These are phyloP conservation scores for Phylloporus sp. DNA, from an alignment of 768 basidiomycete species.

Conservation along the genomic window DNA sequence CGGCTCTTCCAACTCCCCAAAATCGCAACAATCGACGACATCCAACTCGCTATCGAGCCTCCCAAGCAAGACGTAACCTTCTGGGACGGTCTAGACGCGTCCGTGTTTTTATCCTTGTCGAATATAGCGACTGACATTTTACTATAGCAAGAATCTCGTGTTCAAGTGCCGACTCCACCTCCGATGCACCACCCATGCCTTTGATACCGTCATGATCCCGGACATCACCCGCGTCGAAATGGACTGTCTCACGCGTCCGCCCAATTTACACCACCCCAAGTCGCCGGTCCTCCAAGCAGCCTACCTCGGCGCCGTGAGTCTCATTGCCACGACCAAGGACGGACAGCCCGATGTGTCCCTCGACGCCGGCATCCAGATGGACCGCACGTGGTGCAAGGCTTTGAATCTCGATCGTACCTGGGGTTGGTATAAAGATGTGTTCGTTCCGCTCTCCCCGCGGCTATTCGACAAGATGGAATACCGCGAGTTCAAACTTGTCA, in stretches of 20 bases:
- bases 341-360: background rate
- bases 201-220: conserved; percentile 6
- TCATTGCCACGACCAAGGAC: too few species aligned
- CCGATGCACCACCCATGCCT: conserved; percentile 13
- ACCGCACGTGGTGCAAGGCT: conserved; percentile 15
- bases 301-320: conserved; percentile 13
- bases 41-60: conserved; percentile 13
- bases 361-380: conserved; percentile 21
- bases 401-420: conserved; percentile 16
- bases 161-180: conserved; percentile 25
- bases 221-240: conserved; percentile 17
- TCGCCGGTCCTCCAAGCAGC: conserved; percentile 7
- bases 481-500: conserved; percentile 37
- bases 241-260: conserved; percentile 15
- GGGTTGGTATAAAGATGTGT: conserved; percentile 37
- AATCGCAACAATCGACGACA: conserved; percentile 1
- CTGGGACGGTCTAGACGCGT: conserved; percentile 24
- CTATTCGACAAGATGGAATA: conserved; percentile 46
- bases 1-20: background rate
- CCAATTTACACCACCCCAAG: conserved; percentile 1
- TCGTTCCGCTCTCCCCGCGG: conserved; percentile 44
- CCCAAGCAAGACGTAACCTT: conserved; percentile 18
- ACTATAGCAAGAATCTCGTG: conserved; percentile 14
- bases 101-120: background rate
- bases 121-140: background rate